phyloP scores from a whole-genome alignment of 2,329 filamentous ascomycete genomes.

The Salinomyces thailandicus region DNA sequence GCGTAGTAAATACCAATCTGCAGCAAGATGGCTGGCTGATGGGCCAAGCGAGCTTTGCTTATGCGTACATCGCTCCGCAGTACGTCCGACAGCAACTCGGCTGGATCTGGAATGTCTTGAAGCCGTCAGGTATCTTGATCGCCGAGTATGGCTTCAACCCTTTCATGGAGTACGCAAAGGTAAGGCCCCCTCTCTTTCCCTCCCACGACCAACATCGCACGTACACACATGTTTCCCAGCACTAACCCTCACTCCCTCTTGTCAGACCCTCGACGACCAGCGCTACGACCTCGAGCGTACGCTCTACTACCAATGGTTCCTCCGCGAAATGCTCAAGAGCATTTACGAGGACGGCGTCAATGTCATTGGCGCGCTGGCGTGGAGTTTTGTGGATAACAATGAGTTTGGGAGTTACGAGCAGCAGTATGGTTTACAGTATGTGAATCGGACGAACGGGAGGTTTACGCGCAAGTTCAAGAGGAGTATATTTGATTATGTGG shows the following conservation, averaged over 20 bases:
- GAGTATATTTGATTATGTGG: slow-evolving; percentile 10
- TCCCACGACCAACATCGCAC: no score
- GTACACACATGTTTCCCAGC: no score
- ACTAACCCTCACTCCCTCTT: no score
- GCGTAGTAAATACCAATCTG: slow-evolving; percentile 24
- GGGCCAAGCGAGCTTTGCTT: slow-evolving; percentile 13
- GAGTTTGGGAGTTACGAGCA: slow-evolving; percentile 8
- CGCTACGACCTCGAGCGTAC: slow-evolving; percentile 26
- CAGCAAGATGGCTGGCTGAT: slow-evolving; percentile 13
- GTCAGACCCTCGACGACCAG: slow-evolving; percentile 11
- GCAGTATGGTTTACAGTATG: slow-evolving; percentile 11
- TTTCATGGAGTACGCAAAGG: slow-evolving; percentile 1
- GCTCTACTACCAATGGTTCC: slow-evolving; percentile 42
- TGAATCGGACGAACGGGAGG: slow-evolving; percentile 9
- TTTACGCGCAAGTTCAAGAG: slow-evolving; percentile 10
- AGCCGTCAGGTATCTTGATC: slow-evolving; percentile 7
- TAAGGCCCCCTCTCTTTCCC: not conserved
- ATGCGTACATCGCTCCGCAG: slow-evolving; percentile 11
- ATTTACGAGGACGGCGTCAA: slow-evolving; percentile 43
- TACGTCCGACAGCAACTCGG: slow-evolving; percentile 10
- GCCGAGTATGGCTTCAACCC: slow-evolving; percentile 7
- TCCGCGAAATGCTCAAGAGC: slow-evolving; percentile 43
- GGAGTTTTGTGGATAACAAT: slow-evolving; percentile 33
- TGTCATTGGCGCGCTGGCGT: slow-evolving; percentile 42
- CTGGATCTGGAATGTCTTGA: slow-evolving; percentile 11